Base-by-base conservation (phyloP, 495 filamentous ascomycete genomes). In the Massariosphaeria phaeospora region DNA sequence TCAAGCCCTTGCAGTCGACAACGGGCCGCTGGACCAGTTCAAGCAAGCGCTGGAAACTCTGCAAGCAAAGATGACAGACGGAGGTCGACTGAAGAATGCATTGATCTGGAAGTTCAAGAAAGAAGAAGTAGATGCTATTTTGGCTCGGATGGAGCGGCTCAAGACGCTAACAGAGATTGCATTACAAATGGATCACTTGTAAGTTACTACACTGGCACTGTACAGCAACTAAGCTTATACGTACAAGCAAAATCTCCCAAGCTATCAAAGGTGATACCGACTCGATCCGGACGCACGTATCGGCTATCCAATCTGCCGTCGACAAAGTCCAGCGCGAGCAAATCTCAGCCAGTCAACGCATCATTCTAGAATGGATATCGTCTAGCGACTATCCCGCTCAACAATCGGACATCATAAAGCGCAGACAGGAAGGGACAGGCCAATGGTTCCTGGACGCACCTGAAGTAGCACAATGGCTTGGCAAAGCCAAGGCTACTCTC, bases 391-490 rank as follows among this genome's bases (percentile, higher is more conserved):
- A 53, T 47, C 48, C 42, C 23, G 42, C 57, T 27, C 65, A 72
- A 34, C 68, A 74, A 34, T 54, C 48, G 12, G 69, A 70, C 47
- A 61, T 64, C 38, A 55, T 73, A 33, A 55, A 46, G 18, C 53
- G 57, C 25, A 55, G 69, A 48, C 67, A 70, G 29, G 50, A 64
- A 29, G 72, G 66, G 17, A 73, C 72, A n/a, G 67, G 67, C 10
- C 63, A 65, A 33, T 75, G 72, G 72, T 67, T 75, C 39, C 47
- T 75, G 6, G 49, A 70, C 13, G 67, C 66, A 0, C 8, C 36
- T 10, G 65, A 71, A 23, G 71, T 69, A 41, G 59, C 67, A 27
- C 54, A 50, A 6, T 75, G 71, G 71, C 44, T 61, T n/a, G 24
- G 62, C n/a, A 59, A 45, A 29, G 13, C 26, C 5, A 63, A 61